Evolutionary conservation across 2,329 filamentous ascomycete genomes (phyloP), one percentile per base, ranked within the genome.

Genomic region (Parasarocladium wereldwijsianum): DNA sequence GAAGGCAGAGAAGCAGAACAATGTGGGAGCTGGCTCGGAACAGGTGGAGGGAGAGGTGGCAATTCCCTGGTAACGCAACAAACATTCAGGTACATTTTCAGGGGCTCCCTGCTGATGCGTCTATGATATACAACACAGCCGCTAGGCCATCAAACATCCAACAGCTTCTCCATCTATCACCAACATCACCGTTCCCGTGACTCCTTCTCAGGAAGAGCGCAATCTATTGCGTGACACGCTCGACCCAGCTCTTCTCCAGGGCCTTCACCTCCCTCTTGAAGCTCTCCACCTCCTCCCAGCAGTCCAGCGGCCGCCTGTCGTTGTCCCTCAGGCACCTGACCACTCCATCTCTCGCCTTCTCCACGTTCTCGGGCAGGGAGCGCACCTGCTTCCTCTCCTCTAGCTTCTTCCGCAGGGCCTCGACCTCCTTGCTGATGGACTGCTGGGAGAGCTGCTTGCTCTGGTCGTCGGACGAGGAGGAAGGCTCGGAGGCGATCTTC

Each of bases 191-290:
- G 8, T n/a, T 26, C 17, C 17, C 11, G 13, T 6, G 13, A 7
- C 27, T 26, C 11, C 15, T 4, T 15, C 11, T 22, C 7, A 3
- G 10, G 7, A 9, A n/a, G n/a, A 12, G 8, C 24, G 24, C 24
- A 26, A 15, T 30, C 49, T 40, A 65, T 39, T 57, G 55, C 34
- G 82, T 68, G 33, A 92, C 74, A 59, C 76, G 83, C 49, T 92
- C 78, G 20, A 94, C 83, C 72, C 92, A 96, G 16, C 65, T 66
- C 57, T 73, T 77, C 69, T 94, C 87, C 55, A 94, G 55, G 59
- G 72, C 74, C 42, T 80, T 73, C 29, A 96, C 86, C 64, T 93
- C 83, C 44, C 70, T 68, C 70, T 86, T 93, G 56, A 96, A 96
- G 13, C 64, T 65, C 60, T 92, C 79, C 15, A 94, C 84, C 68